phyloP scores from a whole-genome alignment of 176 grass and related monocot species.

The Oryza glumipatula region DNA sequence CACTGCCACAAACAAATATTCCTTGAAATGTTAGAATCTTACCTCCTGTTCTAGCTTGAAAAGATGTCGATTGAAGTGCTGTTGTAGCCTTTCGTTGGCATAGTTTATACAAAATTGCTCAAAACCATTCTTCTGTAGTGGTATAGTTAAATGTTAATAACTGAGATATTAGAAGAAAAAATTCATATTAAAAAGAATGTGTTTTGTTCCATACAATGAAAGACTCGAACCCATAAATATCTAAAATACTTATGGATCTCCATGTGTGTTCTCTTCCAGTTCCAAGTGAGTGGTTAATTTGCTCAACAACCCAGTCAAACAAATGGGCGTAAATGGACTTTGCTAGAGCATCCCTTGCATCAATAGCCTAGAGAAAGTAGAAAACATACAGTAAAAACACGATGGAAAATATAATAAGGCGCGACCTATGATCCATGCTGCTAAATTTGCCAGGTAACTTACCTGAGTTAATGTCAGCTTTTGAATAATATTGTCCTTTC shows the following conservation, averaged over 20 bases:
- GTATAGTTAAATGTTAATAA: conserved; percentile 37
- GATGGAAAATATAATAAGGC: conserved; percentile 4
- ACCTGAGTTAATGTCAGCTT: conserved; percentile 89
- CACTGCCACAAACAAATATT: conserved; percentile 21
- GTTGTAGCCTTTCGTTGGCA: conserved; percentile 96
- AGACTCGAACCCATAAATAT: conserved; percentile 98
- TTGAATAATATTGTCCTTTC: conserved; percentile 89
- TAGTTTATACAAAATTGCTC: conserved; percentile 99
- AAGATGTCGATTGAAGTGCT: conserved; percentile 94
- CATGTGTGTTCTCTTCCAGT: conserved; percentile 52
- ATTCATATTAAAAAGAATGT: conserved; percentile 35
- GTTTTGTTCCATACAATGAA: conserved; percentile 70
- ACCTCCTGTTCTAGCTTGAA: conserved; percentile 98
- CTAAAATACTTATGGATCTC: conserved; percentile 96
- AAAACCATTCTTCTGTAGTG: conserved; percentile 88
- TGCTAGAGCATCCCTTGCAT: conserved; percentile 88
- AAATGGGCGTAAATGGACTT: conserved; percentile 90
- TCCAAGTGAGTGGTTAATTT: conserved; percentile 85
- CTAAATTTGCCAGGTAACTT: conserved; percentile 32
- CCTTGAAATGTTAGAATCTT: conserved; percentile 29
- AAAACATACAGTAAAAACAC: conserved; percentile 28
- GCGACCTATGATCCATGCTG: not conserved
- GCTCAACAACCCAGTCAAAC: conserved; percentile 91
- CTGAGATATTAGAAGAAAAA: conserved; percentile 6
- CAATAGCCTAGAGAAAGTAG: conserved; percentile 67